Percentiles rank a stretch among this genome's conserved stretches.
Conservation (phyloP, 257 asterid species). For the Salvia hispanica region DNA sequence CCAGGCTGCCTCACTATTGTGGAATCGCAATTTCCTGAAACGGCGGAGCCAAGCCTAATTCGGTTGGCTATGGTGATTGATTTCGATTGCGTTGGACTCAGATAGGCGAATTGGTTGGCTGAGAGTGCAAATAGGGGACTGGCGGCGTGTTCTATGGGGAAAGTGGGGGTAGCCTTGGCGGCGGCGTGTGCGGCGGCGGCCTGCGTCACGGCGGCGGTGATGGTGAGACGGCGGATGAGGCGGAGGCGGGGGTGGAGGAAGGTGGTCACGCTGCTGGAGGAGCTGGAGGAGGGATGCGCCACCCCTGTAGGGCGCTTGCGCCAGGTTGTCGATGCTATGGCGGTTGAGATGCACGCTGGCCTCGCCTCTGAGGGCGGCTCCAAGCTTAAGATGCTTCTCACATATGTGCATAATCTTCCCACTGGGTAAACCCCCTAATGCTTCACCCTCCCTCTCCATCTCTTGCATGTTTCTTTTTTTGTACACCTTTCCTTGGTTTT, state of each 20-base stretch:
- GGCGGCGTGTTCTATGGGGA: slow-evolving; percentile 45
- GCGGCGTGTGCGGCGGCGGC: slow-evolving; percentile 80
- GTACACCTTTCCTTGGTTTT: no score
- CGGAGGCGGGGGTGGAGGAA: slow-evolving; percentile 67
- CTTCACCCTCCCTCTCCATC: slow-evolving; percentile 20
- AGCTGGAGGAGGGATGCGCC: slow-evolving; percentile 68
- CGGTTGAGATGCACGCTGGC: slow-evolving; percentile 97
- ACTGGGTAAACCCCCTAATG: slow-evolving; percentile 60
- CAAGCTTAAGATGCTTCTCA: slow-evolving; percentile 89
- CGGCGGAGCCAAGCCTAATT: slow-evolving; percentile 2
- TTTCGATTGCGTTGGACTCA: slow-evolving; percentile 27
- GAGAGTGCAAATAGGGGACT: background rate
- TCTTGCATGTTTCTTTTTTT: slow-evolving; percentile 27
- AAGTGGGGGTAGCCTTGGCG: slow-evolving; percentile 57
- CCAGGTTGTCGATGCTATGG: slow-evolving; percentile 92
- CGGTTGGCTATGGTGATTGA: slow-evolving; percentile 42
- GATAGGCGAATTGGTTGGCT: slow-evolving; percentile 1
- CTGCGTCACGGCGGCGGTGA: slow-evolving; percentile 62
- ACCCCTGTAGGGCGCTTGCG: slow-evolving; percentile 71
- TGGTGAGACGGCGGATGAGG: slow-evolving; percentile 64
- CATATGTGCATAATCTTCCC: slow-evolving; percentile 74
- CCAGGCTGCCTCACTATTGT: background rate
- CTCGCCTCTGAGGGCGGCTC: slow-evolving; percentile 92
- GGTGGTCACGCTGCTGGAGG: slow-evolving; percentile 61
- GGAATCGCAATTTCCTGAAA: slow-evolving; percentile 13